Evolutionary conservation across 2,329 filamentous ascomycete species (phyloP).

Genomic region (Trichoderma sp.): DNA sequence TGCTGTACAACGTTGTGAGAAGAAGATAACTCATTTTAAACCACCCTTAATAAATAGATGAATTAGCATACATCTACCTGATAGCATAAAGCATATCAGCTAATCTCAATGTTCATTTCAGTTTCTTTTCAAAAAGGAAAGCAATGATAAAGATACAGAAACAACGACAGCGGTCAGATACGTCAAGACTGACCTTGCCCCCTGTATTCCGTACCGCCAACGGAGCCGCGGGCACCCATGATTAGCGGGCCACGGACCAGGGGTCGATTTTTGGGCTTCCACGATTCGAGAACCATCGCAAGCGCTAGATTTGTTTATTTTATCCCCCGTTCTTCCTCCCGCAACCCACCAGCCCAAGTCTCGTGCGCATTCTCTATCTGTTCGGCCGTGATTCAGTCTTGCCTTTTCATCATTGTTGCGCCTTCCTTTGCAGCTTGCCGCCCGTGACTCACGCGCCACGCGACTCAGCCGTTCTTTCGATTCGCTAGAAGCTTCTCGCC

Average conservation of each 20-base stretch:
- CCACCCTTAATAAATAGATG: not conserved
- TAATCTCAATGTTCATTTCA: not conserved
- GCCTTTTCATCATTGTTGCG: slow-evolving; percentile 1
- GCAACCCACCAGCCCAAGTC: not conserved
- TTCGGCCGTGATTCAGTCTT: not conserved
- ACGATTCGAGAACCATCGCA: slow-evolving; percentile 8
- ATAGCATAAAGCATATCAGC: not conserved
- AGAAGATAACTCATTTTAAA: too few relatives aligned
- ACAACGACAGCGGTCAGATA: not conserved
- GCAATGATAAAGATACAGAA: not conserved
- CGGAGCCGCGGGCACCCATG: not conserved
- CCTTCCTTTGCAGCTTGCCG: slow-evolving; percentile 7
- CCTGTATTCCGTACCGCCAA: not conserved
- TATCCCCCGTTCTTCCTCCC: slow-evolving; percentile 10
- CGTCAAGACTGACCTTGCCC: not conserved
- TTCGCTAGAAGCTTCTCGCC: not conserved
- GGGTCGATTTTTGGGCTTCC: not conserved
- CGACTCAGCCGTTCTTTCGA: slow-evolving; percentile 18
- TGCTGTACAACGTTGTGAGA: not conserved
- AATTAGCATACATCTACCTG: not conserved
- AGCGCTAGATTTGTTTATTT: slow-evolving; percentile 16
- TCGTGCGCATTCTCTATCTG: slow-evolving; percentile 9
- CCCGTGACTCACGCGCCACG: slow-evolving; percentile 20
- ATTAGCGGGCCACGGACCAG: slow-evolving; percentile 11
- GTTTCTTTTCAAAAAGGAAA: not conserved